A percentile compares a stretch with the other conserved stretches of the same genome.
phyloP scores from a whole-genome alignment of 2,329 filamentous ascomycete species.

The Juglanconis sp. region DNA sequence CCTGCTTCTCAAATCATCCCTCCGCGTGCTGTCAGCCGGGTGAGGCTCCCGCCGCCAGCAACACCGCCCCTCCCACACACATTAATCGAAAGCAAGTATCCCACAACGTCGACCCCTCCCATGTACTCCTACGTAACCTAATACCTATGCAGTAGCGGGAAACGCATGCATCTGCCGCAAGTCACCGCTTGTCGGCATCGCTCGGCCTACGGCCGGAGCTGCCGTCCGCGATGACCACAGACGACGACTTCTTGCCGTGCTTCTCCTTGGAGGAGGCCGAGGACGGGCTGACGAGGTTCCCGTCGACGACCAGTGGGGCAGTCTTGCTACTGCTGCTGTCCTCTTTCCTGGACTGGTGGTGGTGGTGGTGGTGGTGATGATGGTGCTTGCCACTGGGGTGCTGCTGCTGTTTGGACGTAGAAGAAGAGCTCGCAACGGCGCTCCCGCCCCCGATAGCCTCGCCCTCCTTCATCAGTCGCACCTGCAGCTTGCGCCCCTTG shows the following conservation, averaged over 20 bases:
- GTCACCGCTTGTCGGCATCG: conserved; percentile 4
- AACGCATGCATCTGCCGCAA: neutral
- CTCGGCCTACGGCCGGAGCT: conserved; percentile 11
- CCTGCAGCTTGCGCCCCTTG: conserved; percentile 15
- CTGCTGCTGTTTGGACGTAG: neutral
- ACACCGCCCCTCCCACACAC: neutral
- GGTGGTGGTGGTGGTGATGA: neutral
- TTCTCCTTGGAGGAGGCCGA: conserved; percentile 9
- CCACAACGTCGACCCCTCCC: neutral
- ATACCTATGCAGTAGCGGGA: neutral
- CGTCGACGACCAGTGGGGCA: conserved; percentile 9
- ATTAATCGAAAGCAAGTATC: neutral
- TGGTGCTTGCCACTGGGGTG: conserved; percentile 6
- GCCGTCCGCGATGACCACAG: conserved; percentile 16
- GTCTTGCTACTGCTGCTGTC: conserved; percentile 1
- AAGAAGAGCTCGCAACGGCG: neutral
- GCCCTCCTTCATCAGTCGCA: conserved; percentile 17
- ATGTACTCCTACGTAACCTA: too few relatives aligned
- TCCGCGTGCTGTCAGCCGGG: neutral
- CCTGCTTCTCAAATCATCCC: neutral
- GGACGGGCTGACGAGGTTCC: neutral
- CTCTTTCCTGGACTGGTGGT: conserved; percentile 6
- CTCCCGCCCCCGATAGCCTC: conserved; percentile 3
- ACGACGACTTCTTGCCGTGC: conserved; percentile 10
- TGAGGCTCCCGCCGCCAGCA: neutral